Evolutionary conservation across 2,329 filamentous ascomycete species (phyloP).

Genomic region (Fusarium beomiforme): DNA sequence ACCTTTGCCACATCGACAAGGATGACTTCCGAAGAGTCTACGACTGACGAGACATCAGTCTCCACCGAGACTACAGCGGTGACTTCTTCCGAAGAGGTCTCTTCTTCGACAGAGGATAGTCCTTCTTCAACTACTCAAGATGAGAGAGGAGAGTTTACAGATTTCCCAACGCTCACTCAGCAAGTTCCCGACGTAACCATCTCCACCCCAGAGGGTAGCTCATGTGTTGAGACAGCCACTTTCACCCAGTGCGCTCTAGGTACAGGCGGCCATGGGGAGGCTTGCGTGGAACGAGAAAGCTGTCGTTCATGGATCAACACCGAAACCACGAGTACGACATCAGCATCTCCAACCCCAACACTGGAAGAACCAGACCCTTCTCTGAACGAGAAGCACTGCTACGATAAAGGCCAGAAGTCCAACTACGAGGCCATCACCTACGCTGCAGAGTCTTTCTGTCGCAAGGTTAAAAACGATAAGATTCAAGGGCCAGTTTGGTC

Average conservation of each 20-base stretch:
- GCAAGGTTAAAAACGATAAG: not conserved
- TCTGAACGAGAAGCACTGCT: constrained; percentile 22
- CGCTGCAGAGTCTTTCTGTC: constrained; percentile 28
- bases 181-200: not conserved
- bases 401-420: constrained; percentile 12
- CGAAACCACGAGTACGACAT: not conserved
- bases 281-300: not conserved
- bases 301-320: constrained; percentile 13
- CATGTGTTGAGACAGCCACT: not conserved
- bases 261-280: not conserved
- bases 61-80: too few species aligned
- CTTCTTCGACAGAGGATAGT: too few species aligned
- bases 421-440: not conserved
- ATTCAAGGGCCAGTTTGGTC: not conserved
- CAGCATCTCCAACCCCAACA: not conserved
- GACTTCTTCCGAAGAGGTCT: too few species aligned
- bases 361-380: not conserved
- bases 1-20: constrained; percentile 16
- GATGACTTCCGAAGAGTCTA: too few species aligned
- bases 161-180: not conserved
- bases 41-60: too few species aligned
- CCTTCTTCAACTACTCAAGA: too few species aligned
- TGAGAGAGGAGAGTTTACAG: too few species aligned
- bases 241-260: not conserved
- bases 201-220: constrained; percentile 2